phyloP scores from a whole-genome alignment of 1,284 basidiomycete species.

The Rhizoctonia solani region DNA sequence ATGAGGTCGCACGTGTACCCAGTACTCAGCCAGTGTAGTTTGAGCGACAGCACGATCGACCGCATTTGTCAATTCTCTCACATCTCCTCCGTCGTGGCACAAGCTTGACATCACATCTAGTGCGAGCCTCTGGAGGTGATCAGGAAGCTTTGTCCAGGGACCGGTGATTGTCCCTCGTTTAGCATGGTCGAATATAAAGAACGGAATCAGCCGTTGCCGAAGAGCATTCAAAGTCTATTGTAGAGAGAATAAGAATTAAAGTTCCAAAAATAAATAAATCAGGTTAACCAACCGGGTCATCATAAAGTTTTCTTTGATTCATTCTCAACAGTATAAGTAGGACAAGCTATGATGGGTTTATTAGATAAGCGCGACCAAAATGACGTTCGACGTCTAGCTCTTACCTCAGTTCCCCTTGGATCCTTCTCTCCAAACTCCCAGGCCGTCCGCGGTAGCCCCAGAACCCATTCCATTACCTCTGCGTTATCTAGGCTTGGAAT shows the following conservation, averaged over 20 bases:
- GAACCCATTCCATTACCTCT: slow-evolving; percentile 59
- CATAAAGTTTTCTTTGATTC: slow-evolving; percentile 57
- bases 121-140: slow-evolving; percentile 50
- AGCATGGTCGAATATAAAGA: slow-evolving; percentile 74
- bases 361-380: slow-evolving; percentile 12
- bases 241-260: slow-evolving; percentile 41
- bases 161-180: slow-evolving; percentile 69
- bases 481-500: slow-evolving; percentile 51
- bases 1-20: slow-evolving; percentile 42
- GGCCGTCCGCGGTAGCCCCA: slow-evolving; percentile 71
- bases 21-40: slow-evolving; percentile 52
- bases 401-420: slow-evolving; percentile 59
- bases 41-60: slow-evolving; percentile 51
- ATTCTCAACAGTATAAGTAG: slow-evolving; percentile 65
- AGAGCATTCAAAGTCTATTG: slow-evolving; percentile 53
- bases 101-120: slow-evolving; percentile 54
- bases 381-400: slow-evolving; percentile 41
- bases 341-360: slow-evolving; percentile 52
- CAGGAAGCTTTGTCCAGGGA: slow-evolving; percentile 69
- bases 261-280: not conserved
- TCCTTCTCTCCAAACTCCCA: slow-evolving; percentile 79
- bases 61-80: slow-evolving; percentile 43
- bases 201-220: slow-evolving; percentile 67
- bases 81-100: slow-evolving; percentile 34
- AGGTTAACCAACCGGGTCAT: slow-evolving; percentile 48